phyloP scores from a whole-genome alignment of 371 early-diverging fungal genomes.

The Circinella umbellata region DNA sequence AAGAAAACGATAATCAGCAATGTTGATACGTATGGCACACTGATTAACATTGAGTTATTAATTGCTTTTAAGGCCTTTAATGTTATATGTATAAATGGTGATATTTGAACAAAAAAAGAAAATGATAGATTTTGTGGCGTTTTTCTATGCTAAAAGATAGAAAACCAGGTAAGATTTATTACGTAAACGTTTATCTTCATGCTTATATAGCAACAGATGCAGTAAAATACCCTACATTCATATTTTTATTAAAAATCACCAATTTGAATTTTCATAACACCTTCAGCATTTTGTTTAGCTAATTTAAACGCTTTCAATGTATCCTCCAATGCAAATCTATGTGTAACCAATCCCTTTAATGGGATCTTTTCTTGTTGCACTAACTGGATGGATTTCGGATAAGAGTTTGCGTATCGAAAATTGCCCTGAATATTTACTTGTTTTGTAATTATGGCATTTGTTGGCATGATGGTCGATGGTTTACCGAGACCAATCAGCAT shows the following conservation, averaged over 20 bases:
- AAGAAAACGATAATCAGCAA: too few relatives aligned
- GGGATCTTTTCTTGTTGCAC: slow-evolving; percentile 16
- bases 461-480: slow-evolving; percentile 40
- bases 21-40: too few relatives aligned
- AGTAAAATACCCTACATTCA: background rate
- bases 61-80: too few relatives aligned
- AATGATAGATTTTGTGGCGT: too few relatives aligned
- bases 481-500: slow-evolving; percentile 49
- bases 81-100: too few relatives aligned
- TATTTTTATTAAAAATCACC: slow-evolving; percentile 21
- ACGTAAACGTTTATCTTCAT: too few relatives aligned
- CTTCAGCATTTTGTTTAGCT: slow-evolving; percentile 16
- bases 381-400: slow-evolving; percentile 24
- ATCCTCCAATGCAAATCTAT: slow-evolving; percentile 25
- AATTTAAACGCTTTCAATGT: slow-evolving; percentile 21
- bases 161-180: too few relatives aligned
- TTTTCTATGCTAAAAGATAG: too few relatives aligned
- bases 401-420: slow-evolving; percentile 32
- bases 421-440: slow-evolving; percentile 45
- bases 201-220: too few relatives aligned
- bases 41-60: too few relatives aligned
- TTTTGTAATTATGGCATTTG: slow-evolving; percentile 45
- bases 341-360: slow-evolving; percentile 22
- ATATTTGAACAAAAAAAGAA: too few relatives aligned
- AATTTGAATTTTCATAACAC: slow-evolving; percentile 29